Evolutionary conservation across 108 stramenopile genomes (phyloP).

Genomic region (Parietichytrium sp.): DNA sequence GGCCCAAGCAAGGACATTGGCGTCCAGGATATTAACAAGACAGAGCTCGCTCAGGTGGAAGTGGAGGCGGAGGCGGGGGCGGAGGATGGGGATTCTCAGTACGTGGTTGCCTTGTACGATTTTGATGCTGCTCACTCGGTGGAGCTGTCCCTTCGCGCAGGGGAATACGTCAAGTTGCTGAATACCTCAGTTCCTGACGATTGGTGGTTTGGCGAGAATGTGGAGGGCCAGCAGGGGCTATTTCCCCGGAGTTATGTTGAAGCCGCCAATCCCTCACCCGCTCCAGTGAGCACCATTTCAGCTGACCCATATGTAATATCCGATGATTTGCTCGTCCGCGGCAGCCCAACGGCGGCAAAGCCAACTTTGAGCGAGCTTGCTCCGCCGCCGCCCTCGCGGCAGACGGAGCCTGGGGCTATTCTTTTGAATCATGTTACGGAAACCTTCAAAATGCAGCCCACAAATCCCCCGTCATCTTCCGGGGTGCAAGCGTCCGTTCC

Average conservation of each 20-base stretch:
- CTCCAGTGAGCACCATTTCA: no score
- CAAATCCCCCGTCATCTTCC: not conserved
- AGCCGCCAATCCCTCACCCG: no score
- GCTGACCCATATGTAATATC: no score
- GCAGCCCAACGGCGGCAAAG: no score
- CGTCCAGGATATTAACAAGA: no score
- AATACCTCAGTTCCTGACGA: not conserved
- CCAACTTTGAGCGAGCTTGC: no score
- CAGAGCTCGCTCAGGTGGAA: no score
- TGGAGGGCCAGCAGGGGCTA: not conserved
- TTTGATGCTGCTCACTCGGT: not conserved
- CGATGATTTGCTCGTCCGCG: no score
- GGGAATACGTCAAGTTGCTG: not conserved
- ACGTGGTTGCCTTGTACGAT: not conserved
- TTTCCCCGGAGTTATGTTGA: not conserved
- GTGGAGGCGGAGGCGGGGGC: no score
- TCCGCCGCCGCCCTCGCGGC: not conserved
- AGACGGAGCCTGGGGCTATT: not conserved
- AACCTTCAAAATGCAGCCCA: conserved; percentile 2
- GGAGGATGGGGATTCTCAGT: no score
- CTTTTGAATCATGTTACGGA: not conserved
- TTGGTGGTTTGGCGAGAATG: conserved; percentile 3
- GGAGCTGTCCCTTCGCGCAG: not conserved
- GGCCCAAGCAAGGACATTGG: no score
- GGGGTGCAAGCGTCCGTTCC: no score